Evolutionary conservation across 495 filamentous ascomycete genomes (phyloP).

Genomic region (Neurospora discreta): DNA sequence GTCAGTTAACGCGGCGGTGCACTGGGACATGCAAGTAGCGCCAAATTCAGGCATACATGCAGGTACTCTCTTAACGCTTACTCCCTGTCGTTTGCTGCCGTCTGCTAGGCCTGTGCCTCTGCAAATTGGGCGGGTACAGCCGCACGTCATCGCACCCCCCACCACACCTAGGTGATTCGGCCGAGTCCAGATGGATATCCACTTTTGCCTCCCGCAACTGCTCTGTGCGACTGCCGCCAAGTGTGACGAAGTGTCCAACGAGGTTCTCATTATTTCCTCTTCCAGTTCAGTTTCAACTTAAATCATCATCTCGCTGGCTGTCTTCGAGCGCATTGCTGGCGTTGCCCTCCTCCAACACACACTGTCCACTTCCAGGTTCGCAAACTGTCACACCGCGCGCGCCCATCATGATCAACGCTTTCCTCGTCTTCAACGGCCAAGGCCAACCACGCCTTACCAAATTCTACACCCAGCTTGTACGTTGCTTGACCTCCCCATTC

Average conservation of each 20-base stretch:
- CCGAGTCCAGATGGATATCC: background rate
- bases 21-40: fast-evolving
- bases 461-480: constrained; percentile 95
- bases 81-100: background rate
- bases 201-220: background rate
- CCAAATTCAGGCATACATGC: background rate
- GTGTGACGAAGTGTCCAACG: background rate
- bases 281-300: background rate
- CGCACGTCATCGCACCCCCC: constrained; percentile 6
- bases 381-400: background rate
- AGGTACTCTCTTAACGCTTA: background rate
- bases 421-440: constrained; percentile 96
- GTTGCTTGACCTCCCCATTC: constrained; percentile 19
- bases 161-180: background rate
- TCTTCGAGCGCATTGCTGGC: background rate
- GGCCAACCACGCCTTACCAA: constrained; percentile 94
- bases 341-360: background rate
- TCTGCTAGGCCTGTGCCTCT: background rate
- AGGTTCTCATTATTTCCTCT: background rate
- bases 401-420: constrained; percentile 85
- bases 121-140: background rate
- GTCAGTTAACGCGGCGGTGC: background rate
- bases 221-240: background rate
- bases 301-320: background rate
- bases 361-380: background rate